Evolutionary conservation across 2,329 filamentous ascomycete genomes (phyloP).

Genomic region (Colletotrichum tropicale): DNA sequence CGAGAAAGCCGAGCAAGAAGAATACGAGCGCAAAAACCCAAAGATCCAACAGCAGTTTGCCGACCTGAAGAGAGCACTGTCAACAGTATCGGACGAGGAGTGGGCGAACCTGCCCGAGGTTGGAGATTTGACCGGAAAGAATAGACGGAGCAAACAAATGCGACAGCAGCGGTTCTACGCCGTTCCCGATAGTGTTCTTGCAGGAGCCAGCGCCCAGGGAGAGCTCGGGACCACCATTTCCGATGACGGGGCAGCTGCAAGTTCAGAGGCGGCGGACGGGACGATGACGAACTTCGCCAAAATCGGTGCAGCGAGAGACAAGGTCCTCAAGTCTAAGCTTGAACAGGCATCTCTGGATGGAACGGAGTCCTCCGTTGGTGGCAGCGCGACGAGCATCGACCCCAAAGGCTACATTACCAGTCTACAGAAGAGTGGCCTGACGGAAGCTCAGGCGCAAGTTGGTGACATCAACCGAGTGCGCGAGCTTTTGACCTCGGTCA

Average conservation of each 20-base stretch:
- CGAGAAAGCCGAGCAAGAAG: slow-evolving; percentile 87
- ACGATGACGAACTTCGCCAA: slow-evolving; percentile 98
- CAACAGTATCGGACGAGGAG: slow-evolving; percentile 89
- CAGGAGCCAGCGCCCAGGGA: slow-evolving; percentile 78
- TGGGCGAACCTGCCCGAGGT: slow-evolving; percentile 97
- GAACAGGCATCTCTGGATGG: slow-evolving; percentile 83
- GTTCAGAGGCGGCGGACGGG: slow-evolving; percentile 67
- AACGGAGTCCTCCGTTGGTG: slow-evolving; percentile 65
- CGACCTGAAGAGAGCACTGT: slow-evolving; percentile 89
- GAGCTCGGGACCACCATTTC: slow-evolving; percentile 89
- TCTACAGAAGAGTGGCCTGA: slow-evolving; percentile 80
- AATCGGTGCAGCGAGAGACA: slow-evolving; percentile 94
- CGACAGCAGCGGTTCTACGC: slow-evolving; percentile 89
- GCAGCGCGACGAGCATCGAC: slow-evolving; percentile 90
- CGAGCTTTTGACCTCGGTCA: slow-evolving; percentile 92
- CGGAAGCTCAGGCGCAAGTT: slow-evolving; percentile 81
- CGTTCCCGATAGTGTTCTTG: slow-evolving; percentile 93
- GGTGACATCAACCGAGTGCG: slow-evolving; percentile 95
- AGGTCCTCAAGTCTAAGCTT: slow-evolving; percentile 91
- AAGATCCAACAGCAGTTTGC: slow-evolving; percentile 99
- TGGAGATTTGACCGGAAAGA: slow-evolving; percentile 94
- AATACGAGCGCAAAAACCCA: slow-evolving; percentile 96
- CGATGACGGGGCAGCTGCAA: slow-evolving; percentile 71
- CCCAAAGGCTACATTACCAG: slow-evolving; percentile 96
- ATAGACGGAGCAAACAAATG: slow-evolving; percentile 83